Conservation (phyloP, 192 early-diverging fungal species). For the Coemansia sp. region DNA sequence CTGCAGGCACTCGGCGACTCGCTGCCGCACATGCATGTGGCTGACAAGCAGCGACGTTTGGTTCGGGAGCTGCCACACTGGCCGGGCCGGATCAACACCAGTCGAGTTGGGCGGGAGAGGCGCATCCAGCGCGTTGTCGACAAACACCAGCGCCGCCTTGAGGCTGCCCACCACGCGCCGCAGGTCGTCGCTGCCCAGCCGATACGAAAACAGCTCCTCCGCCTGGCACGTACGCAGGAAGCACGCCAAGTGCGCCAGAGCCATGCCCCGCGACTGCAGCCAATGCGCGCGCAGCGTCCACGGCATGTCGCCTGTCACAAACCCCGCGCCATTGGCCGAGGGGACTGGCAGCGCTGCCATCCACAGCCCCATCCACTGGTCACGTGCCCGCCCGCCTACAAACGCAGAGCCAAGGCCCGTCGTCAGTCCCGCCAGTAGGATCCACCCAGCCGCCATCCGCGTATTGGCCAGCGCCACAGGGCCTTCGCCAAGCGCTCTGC, state of each 20-base stretch:
- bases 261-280: conserved; percentile 28
- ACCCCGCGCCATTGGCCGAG: conserved; percentile 3
- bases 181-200: neutral
- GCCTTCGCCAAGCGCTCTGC: neutral
- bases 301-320: conserved; percentile 30
- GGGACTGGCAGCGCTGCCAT: conserved; percentile 23
- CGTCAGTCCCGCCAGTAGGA: conserved; percentile 21
- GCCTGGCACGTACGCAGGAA: neutral
- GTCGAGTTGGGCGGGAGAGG: conserved; percentile 9
- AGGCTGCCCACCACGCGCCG: conserved; percentile 5
- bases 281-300: conserved; percentile 20
- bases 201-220: no score
- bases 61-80: conserved; percentile 8
- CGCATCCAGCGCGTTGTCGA: conserved; percentile 50
- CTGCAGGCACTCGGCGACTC: conserved; percentile 24
- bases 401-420: conserved; percentile 5
- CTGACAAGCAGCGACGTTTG: conserved; percentile 8
- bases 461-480: conserved; percentile 15
- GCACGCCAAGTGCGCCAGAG: conserved; percentile 25
- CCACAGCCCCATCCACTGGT: conserved; percentile 35
- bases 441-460: conserved; percentile 38
- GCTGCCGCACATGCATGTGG: conserved; percentile 31
- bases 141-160: conserved; percentile 28
- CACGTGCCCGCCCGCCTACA: neutral
- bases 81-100: conserved; percentile 5